Percentiles rank a stretch among this genome's conserved stretches.
These are phyloP conservation scores for Pythium brachiatum DNA, from an alignment of 352 stramenopile genomes.

Conservation along the genomic window DNA sequence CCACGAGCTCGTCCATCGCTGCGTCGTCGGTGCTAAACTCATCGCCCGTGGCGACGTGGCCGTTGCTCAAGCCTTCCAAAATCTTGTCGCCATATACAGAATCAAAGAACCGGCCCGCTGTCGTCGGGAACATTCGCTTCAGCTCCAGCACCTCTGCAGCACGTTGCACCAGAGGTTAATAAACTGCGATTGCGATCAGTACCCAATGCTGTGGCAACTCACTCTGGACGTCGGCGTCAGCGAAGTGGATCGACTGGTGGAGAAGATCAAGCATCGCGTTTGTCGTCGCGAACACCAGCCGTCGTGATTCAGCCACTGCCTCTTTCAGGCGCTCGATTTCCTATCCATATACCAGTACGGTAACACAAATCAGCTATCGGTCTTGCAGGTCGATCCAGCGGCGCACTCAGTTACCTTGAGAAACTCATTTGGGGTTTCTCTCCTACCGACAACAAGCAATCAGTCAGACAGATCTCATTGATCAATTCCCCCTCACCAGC, in stretches of 20 bases:
- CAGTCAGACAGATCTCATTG: neutral
- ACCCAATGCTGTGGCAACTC: constrained; percentile 2
- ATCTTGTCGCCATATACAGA: constrained; percentile 51
- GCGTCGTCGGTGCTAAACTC: constrained; percentile 40
- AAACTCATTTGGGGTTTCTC: constrained; percentile 24
- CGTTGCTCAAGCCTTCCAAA: constrained; percentile 53
- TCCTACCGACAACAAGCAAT: neutral
- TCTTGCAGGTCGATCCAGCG: too few relatives aligned
- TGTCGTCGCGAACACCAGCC: constrained; percentile 56
- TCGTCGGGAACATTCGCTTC: constrained; percentile 59
- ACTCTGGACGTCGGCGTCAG: constrained; percentile 57
- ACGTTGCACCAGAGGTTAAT: neutral
- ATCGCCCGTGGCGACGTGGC: constrained; percentile 47
- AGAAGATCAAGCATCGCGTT: constrained; percentile 61
- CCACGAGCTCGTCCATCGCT: constrained; percentile 40
- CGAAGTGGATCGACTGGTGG: constrained; percentile 53
- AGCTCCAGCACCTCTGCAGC: constrained; percentile 52
- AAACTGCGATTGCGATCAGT: neutral
- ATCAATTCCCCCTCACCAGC: neutral
- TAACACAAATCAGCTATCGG: too few relatives aligned
- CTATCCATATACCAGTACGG: too few relatives aligned
- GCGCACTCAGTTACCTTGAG: constrained; percentile 9
- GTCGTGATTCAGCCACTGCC: constrained; percentile 46
- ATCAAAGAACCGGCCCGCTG: constrained; percentile 55
- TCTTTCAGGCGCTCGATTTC: constrained; percentile 65